Base-by-base conservation (phyloP, 257 asterid genomes). In the Fraxinus cuspidata region DNA sequence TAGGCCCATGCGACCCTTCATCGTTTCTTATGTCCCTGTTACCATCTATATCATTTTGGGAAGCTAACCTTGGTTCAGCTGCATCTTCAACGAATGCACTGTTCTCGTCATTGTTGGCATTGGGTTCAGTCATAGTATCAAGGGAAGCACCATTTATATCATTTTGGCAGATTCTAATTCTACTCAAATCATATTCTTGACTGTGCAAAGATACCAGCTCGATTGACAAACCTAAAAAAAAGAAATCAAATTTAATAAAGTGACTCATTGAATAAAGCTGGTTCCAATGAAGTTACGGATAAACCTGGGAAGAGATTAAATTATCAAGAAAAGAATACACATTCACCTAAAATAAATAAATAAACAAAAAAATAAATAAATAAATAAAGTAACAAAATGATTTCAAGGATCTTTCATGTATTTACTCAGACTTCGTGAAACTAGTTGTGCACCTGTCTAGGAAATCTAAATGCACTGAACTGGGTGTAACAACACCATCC, bases 171-270 rank as follows among this genome's bases (percentile, higher is more conserved):
- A 93, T 83, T 56, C 40, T 87, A 79, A 88, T 87, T 68, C 86
- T 74, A 78, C 84, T 85, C 83, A 93, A 82, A 89, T 95, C 94
- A 83, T 79, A 76, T 70, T 76, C 77, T 77, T 78, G 88, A 82
- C 84, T 77, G 80, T 90, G 92, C 85, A 93, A 82, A 80, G 93
- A 84, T 67, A 81, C 78, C 88, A 95, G 85, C 78, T 83, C 92
- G 42, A 42, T 69, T 19, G 97, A 89, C 82, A 88, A 74, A 47
- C 93, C 99, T 95, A 78, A 70, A 73, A 72, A 29, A 69, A 75
- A 58, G 74, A 72, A 82, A 74, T 63, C 44, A 13, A 80, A 74
- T 70, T 80, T 58, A 81, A 56, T 68, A 71, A 71, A 74, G 18
- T 1, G 51, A 28, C 71, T 68, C 56, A n/a, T 75, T 49, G 10